A percentile compares a stretch with the other conserved stretches of the same genome.
phyloP scores from a whole-genome alignment of 352 stramenopile genomes.

The Nothophytophthora sp. region DNA sequence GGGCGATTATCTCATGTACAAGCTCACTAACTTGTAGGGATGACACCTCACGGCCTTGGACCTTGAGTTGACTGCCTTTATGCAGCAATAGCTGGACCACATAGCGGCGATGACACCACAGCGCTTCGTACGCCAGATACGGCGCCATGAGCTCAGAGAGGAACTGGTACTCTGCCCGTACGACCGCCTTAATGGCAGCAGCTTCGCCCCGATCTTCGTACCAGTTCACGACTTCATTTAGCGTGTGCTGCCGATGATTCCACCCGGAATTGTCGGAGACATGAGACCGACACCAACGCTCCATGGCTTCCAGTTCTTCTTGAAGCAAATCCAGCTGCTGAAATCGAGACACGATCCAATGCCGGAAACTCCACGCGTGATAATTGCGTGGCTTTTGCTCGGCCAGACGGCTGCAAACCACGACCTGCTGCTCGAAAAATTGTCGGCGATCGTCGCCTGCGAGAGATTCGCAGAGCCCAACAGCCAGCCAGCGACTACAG shows the following conservation, averaged over 20 bases:
- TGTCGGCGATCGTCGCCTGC: constrained; percentile 14
- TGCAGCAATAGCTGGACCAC: constrained; percentile 49
- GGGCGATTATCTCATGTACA: constrained; percentile 6
- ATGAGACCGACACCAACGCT: constrained; percentile 63
- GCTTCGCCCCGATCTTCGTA: neutral
- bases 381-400: constrained; percentile 81
- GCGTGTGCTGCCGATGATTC: constrained; percentile 74
- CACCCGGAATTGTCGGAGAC: constrained; percentile 79
- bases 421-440: constrained; percentile 59
- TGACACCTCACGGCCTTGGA: neutral
- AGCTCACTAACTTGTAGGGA: constrained; percentile 1
- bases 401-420: constrained; percentile 47
- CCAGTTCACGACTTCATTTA: constrained; percentile 28
- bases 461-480: constrained; percentile 25
- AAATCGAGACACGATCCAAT: constrained; percentile 67
- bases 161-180: constrained; percentile 52
- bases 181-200: constrained; percentile 11
- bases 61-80: neutral
- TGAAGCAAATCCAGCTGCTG: constrained; percentile 14
- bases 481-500: constrained; percentile 55
- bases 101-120: constrained; percentile 83
- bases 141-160: constrained; percentile 47
- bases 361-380: constrained; percentile 84
- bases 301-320: constrained; percentile 55
- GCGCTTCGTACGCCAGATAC: constrained; percentile 60